Conservation (phyloP, 2,329 filamentous ascomycete genomes). For the Graphiopsis chlorocephala region DNA sequence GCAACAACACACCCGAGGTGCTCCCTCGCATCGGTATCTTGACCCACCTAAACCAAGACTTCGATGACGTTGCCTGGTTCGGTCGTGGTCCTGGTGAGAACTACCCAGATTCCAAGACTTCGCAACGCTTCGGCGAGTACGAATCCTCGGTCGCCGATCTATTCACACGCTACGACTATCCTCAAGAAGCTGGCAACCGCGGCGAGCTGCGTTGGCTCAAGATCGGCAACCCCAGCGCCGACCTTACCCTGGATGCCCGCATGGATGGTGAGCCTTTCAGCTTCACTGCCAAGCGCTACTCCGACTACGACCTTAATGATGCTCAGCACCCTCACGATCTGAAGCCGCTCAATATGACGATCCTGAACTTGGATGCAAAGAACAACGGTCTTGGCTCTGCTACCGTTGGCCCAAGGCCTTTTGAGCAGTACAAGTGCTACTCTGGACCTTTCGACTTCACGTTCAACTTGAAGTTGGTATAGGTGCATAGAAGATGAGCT, state of each 20-base stretch:
- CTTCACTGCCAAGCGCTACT: slow-evolving; percentile 19
- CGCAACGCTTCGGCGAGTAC: slow-evolving; percentile 55
- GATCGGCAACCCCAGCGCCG: slow-evolving; percentile 24
- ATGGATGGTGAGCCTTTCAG: slow-evolving; percentile 18
- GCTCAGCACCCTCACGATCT: slow-evolving; percentile 21
- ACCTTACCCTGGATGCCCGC: slow-evolving; percentile 9
- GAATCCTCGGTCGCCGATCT: slow-evolving; percentile 47
- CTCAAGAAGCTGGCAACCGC: slow-evolving; percentile 65
- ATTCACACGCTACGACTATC: slow-evolving; percentile 61
- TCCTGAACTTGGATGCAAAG: slow-evolving; percentile 58
- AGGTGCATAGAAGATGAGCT: background rate
- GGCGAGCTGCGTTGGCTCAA: slow-evolving; percentile 50
- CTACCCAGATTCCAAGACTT: slow-evolving; percentile 62
- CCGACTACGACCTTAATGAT: slow-evolving; percentile 17
- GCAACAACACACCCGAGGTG: slow-evolving; percentile 50
- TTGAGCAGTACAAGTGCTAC: slow-evolving; percentile 35
- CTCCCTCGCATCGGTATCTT: slow-evolving; percentile 62
- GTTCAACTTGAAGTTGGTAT: slow-evolving; percentile 1
- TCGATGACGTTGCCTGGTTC: slow-evolving; percentile 55
- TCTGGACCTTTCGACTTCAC: slow-evolving; percentile 15
- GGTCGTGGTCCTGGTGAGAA: slow-evolving; percentile 63
- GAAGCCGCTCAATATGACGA: slow-evolving; percentile 52
- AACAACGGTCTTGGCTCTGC: slow-evolving; percentile 64
- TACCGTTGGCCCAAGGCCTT: slow-evolving; percentile 57
- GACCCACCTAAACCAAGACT: slow-evolving; percentile 47